Evolutionary conservation across 2,329 filamentous ascomycete genomes (phyloP).

Genomic region (Simplicillium sp.): DNA sequence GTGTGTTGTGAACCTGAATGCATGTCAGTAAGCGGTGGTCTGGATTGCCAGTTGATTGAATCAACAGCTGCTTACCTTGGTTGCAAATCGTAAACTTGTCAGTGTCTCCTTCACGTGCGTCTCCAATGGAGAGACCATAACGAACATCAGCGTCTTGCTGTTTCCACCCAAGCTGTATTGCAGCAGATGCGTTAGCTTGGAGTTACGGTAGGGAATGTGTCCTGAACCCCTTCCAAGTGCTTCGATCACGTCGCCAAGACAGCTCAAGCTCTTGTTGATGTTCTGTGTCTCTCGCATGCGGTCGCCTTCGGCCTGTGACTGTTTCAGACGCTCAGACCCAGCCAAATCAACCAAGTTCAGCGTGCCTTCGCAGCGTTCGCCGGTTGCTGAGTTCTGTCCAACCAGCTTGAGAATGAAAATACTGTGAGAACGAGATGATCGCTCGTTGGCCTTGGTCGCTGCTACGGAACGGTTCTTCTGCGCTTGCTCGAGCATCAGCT

Average conservation of each 20-base stretch:
- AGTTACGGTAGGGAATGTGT: constrained; percentile 92
- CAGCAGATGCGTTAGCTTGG: constrained; percentile 89
- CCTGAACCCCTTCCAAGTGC: constrained; percentile 76
- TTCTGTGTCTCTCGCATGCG: constrained; percentile 89
- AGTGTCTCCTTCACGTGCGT: constrained; percentile 86
- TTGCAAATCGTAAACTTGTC: constrained; percentile 91
- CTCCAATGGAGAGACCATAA: constrained; percentile 92
- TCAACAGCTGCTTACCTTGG: constrained; percentile 54
- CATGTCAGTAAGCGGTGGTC: constrained; percentile 8
- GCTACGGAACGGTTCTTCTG: constrained; percentile 84
- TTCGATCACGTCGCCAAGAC: constrained; percentile 88
- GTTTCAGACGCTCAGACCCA: constrained; percentile 82
- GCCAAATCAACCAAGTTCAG: constrained; percentile 94
- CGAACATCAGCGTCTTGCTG: constrained; percentile 97
- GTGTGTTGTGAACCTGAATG: constrained; percentile 68
- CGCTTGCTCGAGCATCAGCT: constrained; percentile 70
- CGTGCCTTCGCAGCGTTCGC: constrained; percentile 81
- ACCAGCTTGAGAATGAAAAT: constrained; percentile 84
- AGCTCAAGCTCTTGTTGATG: constrained; percentile 92
- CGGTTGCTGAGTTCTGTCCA: constrained; percentile 63
- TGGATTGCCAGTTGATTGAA: background rate
- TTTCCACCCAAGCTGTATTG: constrained; percentile 94
- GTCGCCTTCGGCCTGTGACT: constrained; percentile 78
- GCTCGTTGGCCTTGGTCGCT: constrained; percentile 94
- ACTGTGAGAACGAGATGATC: constrained; percentile 88